A percentile compares a stretch with the other conserved stretches of the same genome.
phyloP scores from a whole-genome alignment of 2,329 filamentous ascomycete species.

The Beauveria rudraprayagi region DNA sequence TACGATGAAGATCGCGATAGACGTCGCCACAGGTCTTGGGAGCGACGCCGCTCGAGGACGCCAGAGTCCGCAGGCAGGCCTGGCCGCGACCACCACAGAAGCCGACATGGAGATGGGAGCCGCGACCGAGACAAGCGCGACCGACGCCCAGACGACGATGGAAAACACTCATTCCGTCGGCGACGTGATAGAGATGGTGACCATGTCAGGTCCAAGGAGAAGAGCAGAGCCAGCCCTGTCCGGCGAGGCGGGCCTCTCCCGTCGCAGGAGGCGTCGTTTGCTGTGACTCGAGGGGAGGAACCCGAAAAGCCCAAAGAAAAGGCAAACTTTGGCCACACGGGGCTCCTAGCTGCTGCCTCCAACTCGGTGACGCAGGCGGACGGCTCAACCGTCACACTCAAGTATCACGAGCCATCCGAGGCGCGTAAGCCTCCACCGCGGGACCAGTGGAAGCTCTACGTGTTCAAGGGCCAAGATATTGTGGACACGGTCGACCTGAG shows the following conservation, averaged over 20 bases:
- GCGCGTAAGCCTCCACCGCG: slow-evolving; percentile 76
- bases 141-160: slow-evolving; percentile 3
- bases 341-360: slow-evolving; percentile 77
- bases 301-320: slow-evolving; percentile 66
- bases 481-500: slow-evolving; percentile 74
- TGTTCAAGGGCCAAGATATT: slow-evolving; percentile 79
- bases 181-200: slow-evolving; percentile 5
- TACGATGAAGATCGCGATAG: slow-evolving; percentile 8
- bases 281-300: slow-evolving; percentile 35
- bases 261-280: slow-evolving; percentile 53
- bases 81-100: slow-evolving; percentile 16
- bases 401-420: slow-evolving; percentile 93
- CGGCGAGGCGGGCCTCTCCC: slow-evolving; percentile 43
- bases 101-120: slow-evolving; percentile 21
- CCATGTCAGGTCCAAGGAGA: slow-evolving; percentile 15
- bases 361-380: slow-evolving; percentile 66
- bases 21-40: slow-evolving; percentile 7
- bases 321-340: slow-evolving; percentile 76
- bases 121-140: slow-evolving; percentile 9
- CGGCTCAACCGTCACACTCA: slow-evolving; percentile 71
- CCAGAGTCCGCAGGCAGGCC: slow-evolving; percentile 4
- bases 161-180: neutral
- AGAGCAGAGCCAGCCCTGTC: slow-evolving; percentile 19
- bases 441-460: slow-evolving; percentile 80
- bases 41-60: slow-evolving; percentile 9